Base-by-base conservation (phyloP, 208 protist species). In the Trypanosomatidae sp. region DNA sequence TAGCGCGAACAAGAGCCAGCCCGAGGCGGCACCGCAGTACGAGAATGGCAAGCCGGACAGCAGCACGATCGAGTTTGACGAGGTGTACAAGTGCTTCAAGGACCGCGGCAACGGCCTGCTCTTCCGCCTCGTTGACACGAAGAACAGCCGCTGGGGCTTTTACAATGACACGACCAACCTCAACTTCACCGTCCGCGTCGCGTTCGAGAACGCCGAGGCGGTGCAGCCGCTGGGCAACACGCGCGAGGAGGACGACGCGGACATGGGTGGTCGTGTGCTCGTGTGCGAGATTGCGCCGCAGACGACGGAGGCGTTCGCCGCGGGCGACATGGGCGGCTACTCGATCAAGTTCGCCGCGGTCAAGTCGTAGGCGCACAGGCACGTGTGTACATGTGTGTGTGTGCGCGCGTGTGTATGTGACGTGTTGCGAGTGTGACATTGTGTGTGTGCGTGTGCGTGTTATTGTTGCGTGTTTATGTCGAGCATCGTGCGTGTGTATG, bases 151-250 rank as follows among this genome's bases (percentile, higher is more conserved):
- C 15, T 85, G 76, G 76, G 70, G 47, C 33, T 85, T 85, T 48
- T 85, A 80, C 64, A 85, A 85, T 41, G 76, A 85, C 56, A 84
- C 81, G 1, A 50, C 51, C 18, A 56, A 80, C 3, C 83, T 80
- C 50, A 60, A 63, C 25, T 85, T 87, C 71, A 56, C 66, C 28
- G 62, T 64, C 38, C 76, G 54, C 28, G 69, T 79, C 7, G 58
- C 56, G 37, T 90, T 90, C 61, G 53, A 55, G 13, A 69, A 60
- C 54, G 62, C 45, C 33, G 61, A 57, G 20, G 53, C 55, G 7
- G 62, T 89, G 39, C 39, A 46, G 45, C 69, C 72, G 20, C 54
- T 89, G 18, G 72, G 72, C 23, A 85, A 79, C 47, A 75, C 80
- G 18, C 43, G 61, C 33, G 56, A 65, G 35, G 43, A n/a, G 8